These are phyloP conservation scores for Cercospora brassicicola DNA, from an alignment of 2,329 filamentous ascomycete species.

Conservation along the genomic window DNA sequence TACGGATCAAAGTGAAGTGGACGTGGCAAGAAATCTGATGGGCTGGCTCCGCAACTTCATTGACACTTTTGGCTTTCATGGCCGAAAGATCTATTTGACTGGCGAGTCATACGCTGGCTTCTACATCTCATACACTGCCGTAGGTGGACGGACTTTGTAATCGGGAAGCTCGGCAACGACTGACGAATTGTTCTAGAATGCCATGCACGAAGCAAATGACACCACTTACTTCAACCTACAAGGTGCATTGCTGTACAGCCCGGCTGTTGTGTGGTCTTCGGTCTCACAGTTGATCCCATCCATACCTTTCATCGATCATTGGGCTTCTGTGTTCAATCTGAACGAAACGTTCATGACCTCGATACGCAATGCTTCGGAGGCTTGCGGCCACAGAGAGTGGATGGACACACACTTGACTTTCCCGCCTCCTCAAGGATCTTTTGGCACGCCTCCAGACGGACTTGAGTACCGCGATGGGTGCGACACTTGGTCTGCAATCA, in stretches of 20 bases:
- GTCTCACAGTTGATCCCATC: not conserved
- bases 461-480: conserved; percentile 24
- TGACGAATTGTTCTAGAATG: conserved; percentile 16
- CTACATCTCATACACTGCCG: conserved; percentile 41
- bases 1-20: conserved; percentile 46
- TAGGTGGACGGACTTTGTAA: not conserved
- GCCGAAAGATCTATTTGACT: conserved; percentile 48
- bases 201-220: conserved; percentile 35
- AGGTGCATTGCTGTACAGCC: conserved; percentile 39
- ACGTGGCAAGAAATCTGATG: conserved; percentile 45
- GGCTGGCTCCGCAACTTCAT: conserved; percentile 55
- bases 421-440: conserved; percentile 35
- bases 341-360: conserved; percentile 46
- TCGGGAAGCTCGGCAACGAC: no score
- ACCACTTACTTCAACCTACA: conserved; percentile 39
- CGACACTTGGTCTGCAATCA: conserved; percentile 37
- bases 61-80: conserved; percentile 52
- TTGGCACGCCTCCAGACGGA: conserved; percentile 34
- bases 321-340: conserved; percentile 43
- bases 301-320: conserved; percentile 15
- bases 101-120: conserved; percentile 30
- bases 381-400: conserved; percentile 45
- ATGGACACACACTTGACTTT: conserved; percentile 51
- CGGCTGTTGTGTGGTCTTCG: conserved; percentile 46
- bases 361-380: conserved; percentile 38